Evolutionary conservation across 768 basidiomycete genomes (phyloP), one percentile per base, ranked within the genome.

Genomic region (Leccinum broughii): DNA sequence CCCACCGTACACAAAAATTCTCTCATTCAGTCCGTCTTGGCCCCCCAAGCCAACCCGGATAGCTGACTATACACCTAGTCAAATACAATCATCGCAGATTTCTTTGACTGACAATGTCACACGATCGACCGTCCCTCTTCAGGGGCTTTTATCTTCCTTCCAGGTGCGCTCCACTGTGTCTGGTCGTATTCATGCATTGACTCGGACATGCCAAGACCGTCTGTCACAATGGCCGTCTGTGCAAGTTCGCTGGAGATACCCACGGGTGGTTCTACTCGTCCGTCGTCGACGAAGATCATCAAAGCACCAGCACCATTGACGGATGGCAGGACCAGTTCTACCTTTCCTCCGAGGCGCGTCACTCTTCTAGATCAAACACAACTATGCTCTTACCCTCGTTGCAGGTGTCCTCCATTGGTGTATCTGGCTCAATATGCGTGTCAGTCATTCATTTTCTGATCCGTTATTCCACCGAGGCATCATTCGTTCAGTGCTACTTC

Each of bases 341-440:
- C 60, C 69, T 85, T 41, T 64, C 66, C 11, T 70, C 67, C 15
- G 62, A 67, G 58, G 68, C 30, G 41, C 58, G 70, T 61, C 30
- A 49, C 26, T 30, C 2, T 15, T 34, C 35, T 3, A 24, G 3
- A 24, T 24, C 24, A 24, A 3, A 3, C 7, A 6, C 1, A n/a
- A 13, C 17, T 55, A 8, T 20, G 0, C n/a, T n/a, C 54, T 65
- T 52, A 73, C 0, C 32, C 3, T 49, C 1, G 1, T 37, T 28
- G 1, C 61, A 84, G 82, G 75, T 86, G 51, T 83, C 84, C 0
- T 83, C 85, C 7, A 83, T 86, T 9, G 77, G 68, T 26, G 66
- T 77, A 24, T 82, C 80, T 52, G 79, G 77, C n/a, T 66, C 77
- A 24, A 70, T 70, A 64, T 81, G 81, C 74, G 72, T 84, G 85